phyloP scores from a whole-genome alignment of 352 stramenopile genomes.

The Pythium pectinolyticum region DNA sequence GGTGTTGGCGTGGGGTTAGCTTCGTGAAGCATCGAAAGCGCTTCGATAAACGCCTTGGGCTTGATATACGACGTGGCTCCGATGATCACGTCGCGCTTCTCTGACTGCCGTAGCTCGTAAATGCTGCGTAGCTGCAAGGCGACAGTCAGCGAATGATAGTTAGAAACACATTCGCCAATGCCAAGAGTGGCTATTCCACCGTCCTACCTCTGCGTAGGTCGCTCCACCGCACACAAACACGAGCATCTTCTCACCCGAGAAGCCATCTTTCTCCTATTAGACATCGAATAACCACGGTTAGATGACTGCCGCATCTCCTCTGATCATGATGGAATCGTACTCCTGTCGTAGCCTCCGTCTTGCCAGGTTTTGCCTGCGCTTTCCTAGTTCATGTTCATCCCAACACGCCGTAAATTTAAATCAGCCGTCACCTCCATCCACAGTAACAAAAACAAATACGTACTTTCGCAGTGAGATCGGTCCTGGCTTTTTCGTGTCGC shows the following conservation, averaged over 20 bases:
- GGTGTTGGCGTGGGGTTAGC: slow-evolving; percentile 28
- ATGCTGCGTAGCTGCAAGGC: slow-evolving; percentile 65
- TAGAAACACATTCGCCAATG: background rate
- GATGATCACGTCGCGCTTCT: slow-evolving; percentile 75
- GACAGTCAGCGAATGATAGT: background rate
- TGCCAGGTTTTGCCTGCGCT: slow-evolving; percentile 13
- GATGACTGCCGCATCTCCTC: background rate
- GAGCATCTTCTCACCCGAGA: slow-evolving; percentile 89
- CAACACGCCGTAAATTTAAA: background rate
- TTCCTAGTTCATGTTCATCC: slow-evolving; percentile 10
- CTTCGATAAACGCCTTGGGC: slow-evolving; percentile 57
- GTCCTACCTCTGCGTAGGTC: slow-evolving; percentile 91
- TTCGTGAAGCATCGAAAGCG: slow-evolving; percentile 66
- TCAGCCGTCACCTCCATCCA: too few relatives aligned
- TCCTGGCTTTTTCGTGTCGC: slow-evolving; percentile 54
- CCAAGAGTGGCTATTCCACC: background rate
- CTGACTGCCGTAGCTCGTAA: slow-evolving; percentile 64
- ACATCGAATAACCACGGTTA: background rate
- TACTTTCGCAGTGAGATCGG: slow-evolving; percentile 79
- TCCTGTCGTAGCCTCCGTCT: background rate
- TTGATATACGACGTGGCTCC: slow-evolving; percentile 73
- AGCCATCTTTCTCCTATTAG: slow-evolving; percentile 49
- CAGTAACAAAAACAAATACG: slow-evolving; percentile 6
- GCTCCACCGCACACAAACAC: slow-evolving; percentile 95
- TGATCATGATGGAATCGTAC: background rate